Evolutionary conservation across 1,284 basidiomycete species (phyloP).

Genomic region (Trichosporon inkin): DNA sequence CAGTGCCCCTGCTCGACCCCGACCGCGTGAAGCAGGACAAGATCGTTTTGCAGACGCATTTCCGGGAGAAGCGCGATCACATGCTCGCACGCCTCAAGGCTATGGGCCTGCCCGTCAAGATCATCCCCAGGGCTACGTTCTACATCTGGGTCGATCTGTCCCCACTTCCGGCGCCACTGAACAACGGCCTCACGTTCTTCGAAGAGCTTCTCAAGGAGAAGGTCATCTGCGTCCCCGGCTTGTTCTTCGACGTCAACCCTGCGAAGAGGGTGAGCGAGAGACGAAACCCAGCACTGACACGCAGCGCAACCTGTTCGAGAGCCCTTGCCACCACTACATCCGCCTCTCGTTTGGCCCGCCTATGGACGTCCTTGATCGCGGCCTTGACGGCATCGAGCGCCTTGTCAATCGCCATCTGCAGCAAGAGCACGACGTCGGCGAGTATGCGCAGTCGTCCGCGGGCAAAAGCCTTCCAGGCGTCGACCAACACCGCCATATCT

Average conservation of each 20-base stretch:
- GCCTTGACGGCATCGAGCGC: slow-evolving; percentile 78
- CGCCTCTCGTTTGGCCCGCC: slow-evolving; percentile 84
- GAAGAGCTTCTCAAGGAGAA: slow-evolving; percentile 77
- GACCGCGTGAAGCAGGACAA: slow-evolving; percentile 67
- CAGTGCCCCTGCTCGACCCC: slow-evolving; percentile 72
- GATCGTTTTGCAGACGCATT: slow-evolving; percentile 77
- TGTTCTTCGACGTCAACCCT: slow-evolving; percentile 87
- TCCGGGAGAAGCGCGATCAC: slow-evolving; percentile 85
- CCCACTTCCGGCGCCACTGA: slow-evolving; percentile 69
- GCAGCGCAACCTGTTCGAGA: slow-evolving; percentile 69
- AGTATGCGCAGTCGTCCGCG: slow-evolving; percentile 23
- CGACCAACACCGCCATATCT: background rate
- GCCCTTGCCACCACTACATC: slow-evolving; percentile 85
- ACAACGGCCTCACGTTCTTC: slow-evolving; percentile 89
- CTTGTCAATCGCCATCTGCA: slow-evolving; percentile 60
- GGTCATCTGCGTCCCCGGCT: slow-evolving; percentile 52
- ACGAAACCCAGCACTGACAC: slow-evolving; percentile 47
- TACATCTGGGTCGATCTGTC: slow-evolving; percentile 88
- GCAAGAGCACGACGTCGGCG: slow-evolving; percentile 25
- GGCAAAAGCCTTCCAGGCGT: background rate
- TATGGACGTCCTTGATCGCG: slow-evolving; percentile 72
- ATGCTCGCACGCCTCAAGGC: slow-evolving; percentile 74
- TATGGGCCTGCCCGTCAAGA: slow-evolving; percentile 68
- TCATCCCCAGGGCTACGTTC: slow-evolving; percentile 73
- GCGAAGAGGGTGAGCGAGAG: slow-evolving; percentile 54